Conservation (phyloP, 768 basidiomycete genomes). For the Lentinus tigrinus region DNA sequence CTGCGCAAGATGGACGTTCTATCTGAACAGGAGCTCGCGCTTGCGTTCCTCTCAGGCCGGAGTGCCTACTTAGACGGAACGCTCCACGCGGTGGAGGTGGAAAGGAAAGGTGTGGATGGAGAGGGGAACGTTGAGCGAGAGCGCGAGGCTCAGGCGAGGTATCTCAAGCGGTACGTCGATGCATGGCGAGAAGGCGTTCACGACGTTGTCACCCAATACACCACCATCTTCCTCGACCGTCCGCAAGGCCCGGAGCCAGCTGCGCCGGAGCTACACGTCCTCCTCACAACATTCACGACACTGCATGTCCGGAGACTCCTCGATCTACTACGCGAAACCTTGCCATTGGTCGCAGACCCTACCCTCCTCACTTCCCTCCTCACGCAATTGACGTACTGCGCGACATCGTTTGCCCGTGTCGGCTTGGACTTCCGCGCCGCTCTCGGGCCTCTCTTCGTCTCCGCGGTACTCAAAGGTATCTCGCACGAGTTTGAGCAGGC, state of each 20-base stretch:
- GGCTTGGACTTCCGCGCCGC: conserved; percentile 85
- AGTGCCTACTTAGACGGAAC: conserved; percentile 59
- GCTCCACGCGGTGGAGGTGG: conserved; percentile 49
- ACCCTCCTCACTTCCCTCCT: conserved; percentile 77
- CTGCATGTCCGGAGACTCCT: conserved; percentile 67
- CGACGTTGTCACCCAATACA: conserved; percentile 87
- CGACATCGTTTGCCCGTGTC: conserved; percentile 86
- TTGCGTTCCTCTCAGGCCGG: conserved; percentile 80
- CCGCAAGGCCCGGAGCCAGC: conserved; percentile 30
- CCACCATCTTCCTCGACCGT: conserved; percentile 84
- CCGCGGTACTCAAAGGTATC: conserved; percentile 60
- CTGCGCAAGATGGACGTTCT: conserved; percentile 80
- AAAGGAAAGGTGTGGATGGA: conserved; percentile 36
- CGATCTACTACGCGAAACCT: conserved; percentile 56
- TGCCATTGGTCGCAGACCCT: conserved; percentile 59
- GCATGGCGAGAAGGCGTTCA: conserved; percentile 90
- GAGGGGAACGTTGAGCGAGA: conserved; percentile 46
- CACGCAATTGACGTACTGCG: conserved; percentile 92
- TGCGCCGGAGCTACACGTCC: conserved; percentile 42
- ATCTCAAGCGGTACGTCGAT: conserved; percentile 85
- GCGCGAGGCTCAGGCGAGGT: conserved; percentile 66
- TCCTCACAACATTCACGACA: conserved; percentile 65
- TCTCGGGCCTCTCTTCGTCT: conserved; percentile 63
- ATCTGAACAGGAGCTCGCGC: conserved; percentile 71
- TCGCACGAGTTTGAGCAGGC: conserved; percentile 49